phyloP scores from a whole-genome alignment of 768 basidiomycete species.

The Neoboletus brunneissimus region DNA sequence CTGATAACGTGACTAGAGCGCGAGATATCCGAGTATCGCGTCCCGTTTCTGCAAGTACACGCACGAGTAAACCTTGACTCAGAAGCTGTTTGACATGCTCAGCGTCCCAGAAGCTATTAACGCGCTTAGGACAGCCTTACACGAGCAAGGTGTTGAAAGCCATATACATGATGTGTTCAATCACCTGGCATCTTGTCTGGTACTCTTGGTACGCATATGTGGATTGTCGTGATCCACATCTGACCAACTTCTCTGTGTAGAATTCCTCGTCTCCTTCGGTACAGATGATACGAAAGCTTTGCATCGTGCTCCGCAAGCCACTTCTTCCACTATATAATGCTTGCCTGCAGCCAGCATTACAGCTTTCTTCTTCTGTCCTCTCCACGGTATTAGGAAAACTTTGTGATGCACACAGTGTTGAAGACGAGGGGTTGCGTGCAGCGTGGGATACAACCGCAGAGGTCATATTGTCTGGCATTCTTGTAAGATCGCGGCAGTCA shows the following conservation, averaged over 20 bases:
- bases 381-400: slow-evolving; percentile 40
- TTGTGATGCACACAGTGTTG: slow-evolving; percentile 20
- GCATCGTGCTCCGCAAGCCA: slow-evolving; percentile 40
- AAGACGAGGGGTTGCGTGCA: slow-evolving; percentile 20
- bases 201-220: slow-evolving; percentile 41
- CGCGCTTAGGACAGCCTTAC: slow-evolving; percentile 30
- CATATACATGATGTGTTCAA: slow-evolving; percentile 35
- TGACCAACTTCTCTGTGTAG: slow-evolving; percentile 25
- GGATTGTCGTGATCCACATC: background rate
- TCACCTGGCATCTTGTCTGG: slow-evolving; percentile 41
- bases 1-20: slow-evolving; percentile 7
- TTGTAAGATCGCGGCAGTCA: slow-evolving; percentile 36
- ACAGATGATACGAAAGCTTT: slow-evolving; percentile 38
- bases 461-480: slow-evolving; percentile 51
- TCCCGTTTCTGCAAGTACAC: background rate
- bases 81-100: slow-evolving; percentile 11
- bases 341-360: slow-evolving; percentile 39
- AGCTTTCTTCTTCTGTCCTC: slow-evolving; percentile 42
- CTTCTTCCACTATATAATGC: slow-evolving; percentile 44
- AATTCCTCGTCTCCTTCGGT: slow-evolving; percentile 38
- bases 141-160: slow-evolving; percentile 28
- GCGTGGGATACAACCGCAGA: slow-evolving; percentile 48
- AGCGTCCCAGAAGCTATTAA: slow-evolving; percentile 32
- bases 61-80: background rate
- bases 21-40: background rate